A percentile compares a stretch with the other conserved stretches of the same genome.
Conservation (phyloP, 371 early-diverging fungal species). For the Syncephalastrum sp. region DNA sequence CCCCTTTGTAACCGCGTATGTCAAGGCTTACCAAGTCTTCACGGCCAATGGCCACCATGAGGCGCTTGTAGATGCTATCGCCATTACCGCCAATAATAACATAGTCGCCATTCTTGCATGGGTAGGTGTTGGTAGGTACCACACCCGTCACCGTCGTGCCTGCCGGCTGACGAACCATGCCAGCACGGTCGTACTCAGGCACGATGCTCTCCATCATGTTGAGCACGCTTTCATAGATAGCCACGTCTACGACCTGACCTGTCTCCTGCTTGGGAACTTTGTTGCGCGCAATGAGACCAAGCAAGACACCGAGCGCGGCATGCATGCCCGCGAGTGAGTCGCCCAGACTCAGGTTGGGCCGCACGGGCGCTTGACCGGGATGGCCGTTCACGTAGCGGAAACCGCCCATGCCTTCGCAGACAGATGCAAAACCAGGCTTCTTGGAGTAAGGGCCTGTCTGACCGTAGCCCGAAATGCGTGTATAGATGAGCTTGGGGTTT, state of each 20-base stretch:
- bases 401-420: slow-evolving; percentile 60
- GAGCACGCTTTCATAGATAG: slow-evolving; percentile 55
- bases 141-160: slow-evolving; percentile 59
- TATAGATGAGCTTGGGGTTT: slow-evolving; percentile 49
- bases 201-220: slow-evolving; percentile 60
- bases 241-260: slow-evolving; percentile 59
- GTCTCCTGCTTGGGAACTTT: slow-evolving; percentile 25
- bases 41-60: slow-evolving; percentile 50
- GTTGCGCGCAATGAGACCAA: slow-evolving; percentile 43
- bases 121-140: slow-evolving; percentile 58
- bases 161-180: slow-evolving; percentile 52
- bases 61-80: slow-evolving; percentile 56
- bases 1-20: neutral
- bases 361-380: slow-evolving; percentile 48
- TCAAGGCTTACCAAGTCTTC: slow-evolving; percentile 41
- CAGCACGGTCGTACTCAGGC: slow-evolving; percentile 54
- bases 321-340: slow-evolving; percentile 60
- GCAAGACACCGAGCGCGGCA: slow-evolving; percentile 48
- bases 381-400: slow-evolving; percentile 53
- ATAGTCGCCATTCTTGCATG: slow-evolving; percentile 49
- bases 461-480: slow-evolving; percentile 57
- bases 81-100: slow-evolving; percentile 63
- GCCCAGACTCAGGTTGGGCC: slow-evolving; percentile 57
- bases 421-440: slow-evolving; percentile 56
- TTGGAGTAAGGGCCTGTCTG: slow-evolving; percentile 57